Evolutionary conservation across 495 filamentous ascomycete genomes (phyloP), one percentile per base, ranked within the genome.

Genomic region (Diplogelasinospora grovesii): DNA sequence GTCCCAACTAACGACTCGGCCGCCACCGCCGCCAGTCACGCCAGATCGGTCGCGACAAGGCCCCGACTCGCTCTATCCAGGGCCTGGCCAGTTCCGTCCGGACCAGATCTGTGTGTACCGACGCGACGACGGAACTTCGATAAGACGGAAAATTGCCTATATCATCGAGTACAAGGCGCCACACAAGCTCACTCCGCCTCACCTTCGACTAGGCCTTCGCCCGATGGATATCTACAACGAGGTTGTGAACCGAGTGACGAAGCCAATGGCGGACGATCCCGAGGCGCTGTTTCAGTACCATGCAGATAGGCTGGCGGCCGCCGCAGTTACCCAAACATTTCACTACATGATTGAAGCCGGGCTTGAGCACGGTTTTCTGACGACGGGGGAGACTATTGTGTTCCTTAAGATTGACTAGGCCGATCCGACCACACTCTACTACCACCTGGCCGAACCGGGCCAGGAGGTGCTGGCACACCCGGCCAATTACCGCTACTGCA

Each of bases 11-110:
- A 14, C 30, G 2, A n/a, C n/a, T n/a, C n/a, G 46, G 36, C 34
- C 22, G 83, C 48, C 3, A 84, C 66, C 32, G 13, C 29, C 30
- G n/a, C 20, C 30, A 16, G 3, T 22, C 8, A 36, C 22, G 8
- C 39, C 39, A 13, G 39, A 5, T 9, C 18, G 19, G 16, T 11
- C 15, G 14, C 22, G 23, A 16, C 20, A 48, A 36, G 23, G 39
- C 18, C n/a, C n/a, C n/a, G n/a, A n/a, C n/a, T n/a, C n/a, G n/a
- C n/a, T n/a, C n/a, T n/a, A n/a, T n/a, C n/a, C n/a, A n/a, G n/a
- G n/a, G n/a, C n/a, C n/a, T n/a, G 45, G 43, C 36, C 28, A 48
- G 36, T 20, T 48, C 3, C 40, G 44, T 6, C 45, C 38, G 3
- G 36, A 50, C 48, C 51, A 64, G 38, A 61, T 61, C 27, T 61